Base-by-base conservation (phyloP, 306 rosid genomes). In the Albizia julibrissin region DNA sequence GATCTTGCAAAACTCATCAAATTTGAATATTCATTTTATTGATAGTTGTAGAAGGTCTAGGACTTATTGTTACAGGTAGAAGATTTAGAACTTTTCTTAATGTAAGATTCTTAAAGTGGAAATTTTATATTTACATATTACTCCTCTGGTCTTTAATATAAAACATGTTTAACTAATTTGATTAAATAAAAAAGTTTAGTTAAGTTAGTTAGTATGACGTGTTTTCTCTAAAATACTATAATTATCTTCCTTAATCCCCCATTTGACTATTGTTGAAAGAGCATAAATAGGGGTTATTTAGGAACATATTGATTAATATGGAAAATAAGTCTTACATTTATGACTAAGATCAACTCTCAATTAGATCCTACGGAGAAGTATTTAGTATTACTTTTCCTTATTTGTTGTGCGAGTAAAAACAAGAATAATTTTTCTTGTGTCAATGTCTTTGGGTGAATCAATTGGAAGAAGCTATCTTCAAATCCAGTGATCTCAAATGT, bases 391-490 rank as follows among this genome's bases (percentile, higher is more conserved):
- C 40, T 87, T 86, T 84, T 78, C 80, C 87, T 86, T 90, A 87
- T 87, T 92, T 93, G 82, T 79, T 92, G 97, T 97, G 89, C 91
- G 98, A 91, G 74, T 95, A 90, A 81, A 91, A 93, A 87, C 89
- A 82, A 90, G 88, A 85, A 10, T 86, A 88, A 73, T 89, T 87
- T 89, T 87, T 91, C 87, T 88, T 72, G 90, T 87, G 86, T 87
- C 85, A 65, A 85, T 89, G 80, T 85, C 87, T 86, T 93, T 91
- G 86, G 84, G 90, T 88, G 87, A 87, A 76, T 84, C 92, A 91
- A 87, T 6, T 37, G 40, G 98, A 89, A 75, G 96, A 93, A 86
- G 96, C 89, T 86, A 87, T 91, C 87, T 92, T 89, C 91, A 89
- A 89, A 89, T 81, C 90, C 82, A 79, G 87, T 88, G 91, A 87